These are phyloP conservation scores for Aspergillus texensis DNA, from an alignment of 2,329 filamentous ascomycete species.

Conservation along the genomic window DNA sequence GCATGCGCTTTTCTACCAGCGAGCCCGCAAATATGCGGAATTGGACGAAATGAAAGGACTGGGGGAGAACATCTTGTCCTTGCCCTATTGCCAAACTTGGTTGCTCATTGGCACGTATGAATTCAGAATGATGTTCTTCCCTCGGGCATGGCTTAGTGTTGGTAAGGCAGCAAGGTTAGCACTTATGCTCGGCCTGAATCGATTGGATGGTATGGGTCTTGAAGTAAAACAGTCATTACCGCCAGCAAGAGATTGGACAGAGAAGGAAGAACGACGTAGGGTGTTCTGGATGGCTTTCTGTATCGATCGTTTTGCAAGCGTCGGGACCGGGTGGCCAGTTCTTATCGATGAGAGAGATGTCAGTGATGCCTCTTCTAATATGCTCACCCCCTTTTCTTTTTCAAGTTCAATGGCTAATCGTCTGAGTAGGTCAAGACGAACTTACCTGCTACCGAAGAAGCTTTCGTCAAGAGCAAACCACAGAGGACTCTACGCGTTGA, in stretches of 20 bases:
- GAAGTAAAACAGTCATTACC: conserved; percentile 93
- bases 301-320: conserved; percentile 88
- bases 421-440: conserved; percentile 70
- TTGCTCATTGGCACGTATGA: conserved; percentile 79
- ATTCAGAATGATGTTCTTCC: conserved; percentile 98
- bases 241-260: conserved; percentile 88
- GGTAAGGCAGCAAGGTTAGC: conserved; percentile 78
- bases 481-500: conserved; percentile 70
- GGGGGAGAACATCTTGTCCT: conserved; percentile 82
- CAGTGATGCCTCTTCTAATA: conserved; percentile 26
- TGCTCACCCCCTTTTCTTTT: background rate
- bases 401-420: conserved; percentile 22
- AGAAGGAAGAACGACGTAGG: conserved; percentile 84
- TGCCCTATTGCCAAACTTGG: conserved; percentile 86
- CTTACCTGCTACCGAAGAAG: conserved; percentile 80
- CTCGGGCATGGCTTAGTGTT: conserved; percentile 89
- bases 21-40: conserved; percentile 87
- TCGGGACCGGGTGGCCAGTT: conserved; percentile 98
- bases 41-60: conserved; percentile 89
- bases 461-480: conserved; percentile 77
- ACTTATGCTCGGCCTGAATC: conserved; percentile 91
- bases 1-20: conserved; percentile 86
- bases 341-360: conserved; percentile 85
- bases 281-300: conserved; percentile 97
- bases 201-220: conserved; percentile 76